These are phyloP conservation scores for Colletotrichum camelliae DNA, from an alignment of 2,329 filamentous ascomycete species.

Conservation along the genomic window DNA sequence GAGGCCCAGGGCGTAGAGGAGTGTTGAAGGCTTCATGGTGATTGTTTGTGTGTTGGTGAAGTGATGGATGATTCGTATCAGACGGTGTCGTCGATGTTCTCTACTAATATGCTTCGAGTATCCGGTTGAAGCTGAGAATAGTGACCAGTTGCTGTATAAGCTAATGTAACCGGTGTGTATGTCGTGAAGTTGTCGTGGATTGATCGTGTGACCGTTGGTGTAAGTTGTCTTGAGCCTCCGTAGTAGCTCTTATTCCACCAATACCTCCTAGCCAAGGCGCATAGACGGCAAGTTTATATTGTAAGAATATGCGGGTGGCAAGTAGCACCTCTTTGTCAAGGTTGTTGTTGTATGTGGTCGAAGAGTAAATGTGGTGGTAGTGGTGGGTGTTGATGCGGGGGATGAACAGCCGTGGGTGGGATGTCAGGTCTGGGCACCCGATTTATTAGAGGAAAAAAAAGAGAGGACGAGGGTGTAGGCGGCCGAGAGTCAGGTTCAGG, in stretches of 20 bases:
- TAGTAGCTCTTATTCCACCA: neutral
- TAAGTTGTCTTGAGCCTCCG: neutral
- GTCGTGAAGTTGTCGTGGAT: neutral
- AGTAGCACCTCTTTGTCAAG: neutral
- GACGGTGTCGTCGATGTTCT: neutral
- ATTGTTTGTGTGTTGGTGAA: neutral
- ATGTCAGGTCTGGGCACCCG: constrained; percentile 12
- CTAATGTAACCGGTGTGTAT: neutral
- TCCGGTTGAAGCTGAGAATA: neutral
- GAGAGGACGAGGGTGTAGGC: neutral
- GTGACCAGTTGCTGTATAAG: neutral
- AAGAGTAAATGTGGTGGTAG: neutral
- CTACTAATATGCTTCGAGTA: neutral
- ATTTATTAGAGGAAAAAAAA: constrained; percentile 5
- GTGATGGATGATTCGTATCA: neutral
- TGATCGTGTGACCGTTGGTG: neutral
- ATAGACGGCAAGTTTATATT: neutral
- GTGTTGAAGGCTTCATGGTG: constrained; percentile 14
- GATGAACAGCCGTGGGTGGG: neutral
- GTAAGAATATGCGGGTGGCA: neutral
- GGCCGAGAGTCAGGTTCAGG: neutral
- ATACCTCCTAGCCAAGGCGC: neutral
- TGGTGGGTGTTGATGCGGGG: neutral
- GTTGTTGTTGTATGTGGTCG: neutral
- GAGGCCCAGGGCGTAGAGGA: constrained; percentile 3